A percentile compares a stretch with the other conserved stretches of the same genome.
phyloP scores from a whole-genome alignment of 345 rosid species.

The Rhodamnia rubescens region DNA sequence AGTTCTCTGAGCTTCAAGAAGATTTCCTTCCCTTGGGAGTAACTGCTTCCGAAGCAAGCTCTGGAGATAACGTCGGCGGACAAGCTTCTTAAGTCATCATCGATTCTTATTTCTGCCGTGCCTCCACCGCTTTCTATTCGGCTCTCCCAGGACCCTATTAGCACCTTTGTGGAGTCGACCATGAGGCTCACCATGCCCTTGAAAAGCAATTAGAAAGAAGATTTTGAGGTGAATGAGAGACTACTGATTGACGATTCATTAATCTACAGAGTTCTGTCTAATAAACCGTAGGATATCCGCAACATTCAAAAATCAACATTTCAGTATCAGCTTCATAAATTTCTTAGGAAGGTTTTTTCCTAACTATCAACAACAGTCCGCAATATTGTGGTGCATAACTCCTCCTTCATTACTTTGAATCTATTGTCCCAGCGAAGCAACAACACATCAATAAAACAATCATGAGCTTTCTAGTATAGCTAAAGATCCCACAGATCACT shows the following conservation, averaged over 20 bases:
- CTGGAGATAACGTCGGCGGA: conserved; percentile 36
- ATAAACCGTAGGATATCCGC: background rate
- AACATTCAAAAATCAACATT: background rate
- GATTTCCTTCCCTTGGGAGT: conserved; percentile 32
- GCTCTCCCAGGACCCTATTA: conserved; percentile 26
- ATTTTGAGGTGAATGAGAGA: background rate
- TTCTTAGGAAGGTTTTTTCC: background rate
- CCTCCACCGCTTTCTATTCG: conserved; percentile 5
- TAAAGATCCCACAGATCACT: background rate
- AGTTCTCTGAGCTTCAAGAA: conserved; percentile 25
- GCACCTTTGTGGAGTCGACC: conserved; percentile 14
- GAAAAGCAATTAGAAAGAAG: background rate
- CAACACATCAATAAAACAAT: background rate
- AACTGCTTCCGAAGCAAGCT: conserved; percentile 43
- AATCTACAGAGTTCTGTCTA: background rate
- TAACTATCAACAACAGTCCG: background rate
- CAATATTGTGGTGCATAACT: background rate
- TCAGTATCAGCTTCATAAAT: background rate
- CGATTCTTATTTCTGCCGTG: conserved; percentile 8
- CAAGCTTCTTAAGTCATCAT: conserved; percentile 22
- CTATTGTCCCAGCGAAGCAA: background rate
- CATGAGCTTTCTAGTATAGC: background rate
- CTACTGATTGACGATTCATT: background rate
- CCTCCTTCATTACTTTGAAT: background rate
- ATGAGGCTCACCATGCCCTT: conserved; percentile 33